Evolutionary conservation across 768 basidiomycete species (phyloP).

Genomic region (Obba rivulosa): DNA sequence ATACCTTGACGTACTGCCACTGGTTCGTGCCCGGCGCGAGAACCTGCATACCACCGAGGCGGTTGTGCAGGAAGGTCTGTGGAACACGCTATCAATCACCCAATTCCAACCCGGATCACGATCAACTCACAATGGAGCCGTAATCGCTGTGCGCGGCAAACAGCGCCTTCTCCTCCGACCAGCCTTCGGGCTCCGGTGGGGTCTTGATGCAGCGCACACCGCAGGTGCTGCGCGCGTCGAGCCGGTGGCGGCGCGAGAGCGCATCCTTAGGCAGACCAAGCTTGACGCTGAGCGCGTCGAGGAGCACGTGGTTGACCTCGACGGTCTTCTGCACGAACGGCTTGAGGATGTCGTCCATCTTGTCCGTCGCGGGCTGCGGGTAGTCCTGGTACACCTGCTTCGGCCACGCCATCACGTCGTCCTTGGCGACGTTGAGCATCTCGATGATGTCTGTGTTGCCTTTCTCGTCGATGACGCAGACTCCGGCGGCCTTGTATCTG

Average conservation of each 20-base stretch:
- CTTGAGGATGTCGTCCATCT: constrained; percentile 42
- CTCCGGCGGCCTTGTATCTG: constrained; percentile 61
- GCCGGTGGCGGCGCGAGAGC: constrained; percentile 21
- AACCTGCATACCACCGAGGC: constrained; percentile 65
- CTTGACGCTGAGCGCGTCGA: constrained; percentile 25
- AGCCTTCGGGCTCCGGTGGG: constrained; percentile 15
- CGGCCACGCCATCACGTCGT: constrained; percentile 63
- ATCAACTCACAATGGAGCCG: constrained; percentile 26
- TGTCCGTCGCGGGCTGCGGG: constrained; percentile 43
- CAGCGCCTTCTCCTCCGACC: constrained; percentile 17
- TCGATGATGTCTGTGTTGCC: constrained; percentile 54
- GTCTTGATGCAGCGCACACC: constrained; percentile 29
- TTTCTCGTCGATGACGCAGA: constrained; percentile 54
- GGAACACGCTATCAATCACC: background rate
- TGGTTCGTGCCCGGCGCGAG: constrained; percentile 52
- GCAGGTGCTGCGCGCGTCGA: constrained; percentile 23
- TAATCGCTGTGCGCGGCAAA: constrained; percentile 32
- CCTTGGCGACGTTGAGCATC: constrained; percentile 64
- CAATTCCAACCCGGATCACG: background rate
- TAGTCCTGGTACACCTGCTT: constrained; percentile 47
- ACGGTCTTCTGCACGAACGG: constrained; percentile 57
- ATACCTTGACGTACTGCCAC: constrained; percentile 65
- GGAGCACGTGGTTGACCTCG: constrained; percentile 28
- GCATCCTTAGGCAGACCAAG: constrained; percentile 28
- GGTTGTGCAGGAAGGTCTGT: constrained; percentile 67